Evolutionary conservation across 306 rosid species (phyloP), one percentile per base, ranked within the genome.

Genomic region (Urtica urens): DNA sequence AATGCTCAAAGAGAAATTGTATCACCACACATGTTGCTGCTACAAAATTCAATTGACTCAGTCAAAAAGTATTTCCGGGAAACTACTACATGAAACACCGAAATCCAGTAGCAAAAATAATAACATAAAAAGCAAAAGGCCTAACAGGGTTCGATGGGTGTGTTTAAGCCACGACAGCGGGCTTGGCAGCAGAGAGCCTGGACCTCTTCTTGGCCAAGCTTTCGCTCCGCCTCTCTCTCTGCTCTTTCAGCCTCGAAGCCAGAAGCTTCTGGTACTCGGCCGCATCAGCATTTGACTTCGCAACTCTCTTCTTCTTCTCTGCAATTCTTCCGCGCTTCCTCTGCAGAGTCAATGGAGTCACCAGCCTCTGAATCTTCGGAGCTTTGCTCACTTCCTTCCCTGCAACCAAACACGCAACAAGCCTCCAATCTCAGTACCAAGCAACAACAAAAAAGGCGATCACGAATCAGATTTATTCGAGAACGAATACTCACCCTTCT

Each of bases 331-430:
- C 72, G 6, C 82, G 44, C 70, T 76, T 76, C 72, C 82, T 76
- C 39, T 76, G 82, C 75, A 76, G 49, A 20, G 78, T 76, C 67
- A 76, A 52, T 11, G 82, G 82, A 23, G 82, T 76, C 51, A 76
- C 82, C 75, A 76, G 54, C 63, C 82, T 72, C 82, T 72, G 82
- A 34, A 76, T 76, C 72, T 76, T 76, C 25, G 82, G 78, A 44
- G 82, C 82, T 53, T 76, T 76, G 26, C 82, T 76, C 8, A 55
- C 72, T 53, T 72, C 62, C 68, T 76, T 76, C 9, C 82, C 82
- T 76, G 75, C 34, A 2, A 38, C 4, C 47, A 21, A 40, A 26
- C 1, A 40, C 19, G n/a, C n/a, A n/a, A 34, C n/a, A 8, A 3
- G 51, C 2, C 27, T 21, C 41, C 21, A 29, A 21, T 12, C 40